phyloP scores from a whole-genome alignment of 768 basidiomycete genomes.

The Mrakia blollopis region DNA sequence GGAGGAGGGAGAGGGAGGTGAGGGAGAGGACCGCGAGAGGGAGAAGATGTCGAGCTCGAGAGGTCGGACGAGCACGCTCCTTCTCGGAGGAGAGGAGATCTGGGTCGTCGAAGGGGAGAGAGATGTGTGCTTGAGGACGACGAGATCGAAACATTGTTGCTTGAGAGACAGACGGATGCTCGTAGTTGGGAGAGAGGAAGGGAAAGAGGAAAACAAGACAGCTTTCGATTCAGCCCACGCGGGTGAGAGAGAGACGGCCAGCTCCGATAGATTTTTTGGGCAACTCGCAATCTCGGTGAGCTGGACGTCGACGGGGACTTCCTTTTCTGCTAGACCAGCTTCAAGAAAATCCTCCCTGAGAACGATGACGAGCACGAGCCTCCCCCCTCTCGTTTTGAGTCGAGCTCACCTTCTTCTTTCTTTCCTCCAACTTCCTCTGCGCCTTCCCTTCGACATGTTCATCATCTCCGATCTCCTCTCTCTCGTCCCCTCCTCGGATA shows the following conservation, averaged over 20 bases:
- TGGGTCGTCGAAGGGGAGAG: neutral
- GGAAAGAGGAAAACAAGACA: neutral
- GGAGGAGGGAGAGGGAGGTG: neutral
- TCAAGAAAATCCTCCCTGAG: too few species aligned
- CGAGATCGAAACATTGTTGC: neutral
- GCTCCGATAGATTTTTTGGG: too few species aligned
- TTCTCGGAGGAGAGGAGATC: too few species aligned
- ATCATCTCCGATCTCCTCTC: slow-evolving; percentile 28
- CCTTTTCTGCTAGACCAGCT: neutral
- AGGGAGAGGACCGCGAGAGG: neutral
- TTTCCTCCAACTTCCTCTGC: neutral
- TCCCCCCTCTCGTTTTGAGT: neutral
- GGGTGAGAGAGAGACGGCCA: too few species aligned
- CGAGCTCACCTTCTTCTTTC: neutral
- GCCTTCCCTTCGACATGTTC: neutral
- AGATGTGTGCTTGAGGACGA: neutral
- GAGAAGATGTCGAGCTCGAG: neutral
- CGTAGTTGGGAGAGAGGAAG: neutral
- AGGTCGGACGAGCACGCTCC: neutral
- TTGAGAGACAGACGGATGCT: neutral
- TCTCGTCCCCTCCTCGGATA: slow-evolving; percentile 22
- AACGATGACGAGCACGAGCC: neutral
- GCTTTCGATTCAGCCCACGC: too few species aligned
- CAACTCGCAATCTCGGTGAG: too few species aligned
- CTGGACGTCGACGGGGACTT: too few species aligned